Evolutionary conservation across 169 alveolate genomes (phyloP), one percentile per base, ranked within the genome.

Genomic region (Theileria annulata): DNA sequence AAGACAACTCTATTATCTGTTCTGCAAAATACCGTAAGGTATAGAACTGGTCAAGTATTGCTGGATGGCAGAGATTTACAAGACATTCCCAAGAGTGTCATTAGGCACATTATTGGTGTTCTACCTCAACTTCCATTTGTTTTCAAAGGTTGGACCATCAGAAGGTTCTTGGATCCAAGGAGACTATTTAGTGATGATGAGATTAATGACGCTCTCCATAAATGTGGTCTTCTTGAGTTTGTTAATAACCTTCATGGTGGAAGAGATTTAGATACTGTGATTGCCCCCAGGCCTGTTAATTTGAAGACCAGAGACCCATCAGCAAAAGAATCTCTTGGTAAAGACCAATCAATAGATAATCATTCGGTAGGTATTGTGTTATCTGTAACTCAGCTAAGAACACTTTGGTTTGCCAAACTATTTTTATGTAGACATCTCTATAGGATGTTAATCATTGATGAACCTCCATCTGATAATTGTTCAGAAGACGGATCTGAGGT

Each of bases 391-490:
- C 88, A 81, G 79, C 79, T 92, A 47, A 83, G 96, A 15, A 80
- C 79, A 63, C 67, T 92, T 28, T 87, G 95, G 3, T 73, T 92
- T 25, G 95, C 93, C 12, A 80, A 92, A 23, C 75, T 92, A n/a
- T 77, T 88, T 8, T 78, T 92, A 15, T 85, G 85, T 58, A 80
- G 96, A 27, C 71, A 80, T 13, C 69, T 60, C 15, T 92, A 90
- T 60, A 87, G 92, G 49, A 59, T 92, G 63, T 58, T 92, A n/a
- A 75, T 92, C 67, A 71, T 92, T 27, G 96, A 92, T 74, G 96
- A 92, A 77, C 95, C 95, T 25, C 96, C 96, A 17, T 73, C 87
- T 21, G 87, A 80, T 23, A 80, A 80, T 25, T 54, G 77, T 47
- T 48, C 35, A 13, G 58, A 17, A 8, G 47, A 35, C 8, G 47